phyloP scores from a whole-genome alignment of 805 yeast species.

The Ogataea corticis region DNA sequence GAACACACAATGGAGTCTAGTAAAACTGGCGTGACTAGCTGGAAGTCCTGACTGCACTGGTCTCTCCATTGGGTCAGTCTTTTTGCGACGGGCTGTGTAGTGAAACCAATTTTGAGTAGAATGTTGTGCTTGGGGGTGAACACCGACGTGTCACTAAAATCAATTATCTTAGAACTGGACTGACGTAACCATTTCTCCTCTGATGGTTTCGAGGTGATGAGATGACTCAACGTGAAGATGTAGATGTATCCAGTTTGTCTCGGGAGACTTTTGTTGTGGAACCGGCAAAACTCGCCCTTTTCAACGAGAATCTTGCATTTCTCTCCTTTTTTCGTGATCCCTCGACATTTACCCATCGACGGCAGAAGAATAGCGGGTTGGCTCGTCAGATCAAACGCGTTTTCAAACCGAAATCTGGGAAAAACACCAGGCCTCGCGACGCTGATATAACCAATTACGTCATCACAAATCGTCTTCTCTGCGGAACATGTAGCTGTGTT shows the following conservation, averaged over 20 bases:
- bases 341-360: slow-evolving; percentile 40
- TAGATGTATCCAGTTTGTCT: slow-evolving; percentile 45
- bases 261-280: slow-evolving; percentile 32
- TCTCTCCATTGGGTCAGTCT: slow-evolving; percentile 54
- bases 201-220: slow-evolving; percentile 32
- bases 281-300: slow-evolving; percentile 32
- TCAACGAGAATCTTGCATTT: slow-evolving; percentile 38
- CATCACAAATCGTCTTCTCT: slow-evolving; percentile 15
- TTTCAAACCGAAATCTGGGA: neutral
- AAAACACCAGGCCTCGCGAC: neutral
- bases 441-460: slow-evolving; percentile 1
- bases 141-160: slow-evolving; percentile 31
- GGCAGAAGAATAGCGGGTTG: neutral
- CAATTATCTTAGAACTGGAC: slow-evolving; percentile 27
- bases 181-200: slow-evolving; percentile 41
- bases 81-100: slow-evolving; percentile 43
- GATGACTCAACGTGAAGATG: slow-evolving; percentile 47
- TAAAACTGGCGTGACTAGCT: slow-evolving; percentile 38
- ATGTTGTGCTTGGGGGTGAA: slow-evolving; percentile 41
- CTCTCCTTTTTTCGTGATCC: slow-evolving; percentile 41
- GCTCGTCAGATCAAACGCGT: neutral
- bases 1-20: slow-evolving; percentile 20
- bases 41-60: slow-evolving; percentile 49
- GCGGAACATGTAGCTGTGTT: slow-evolving; percentile 53
- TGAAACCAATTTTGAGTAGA: slow-evolving; percentile 54